These are phyloP conservation scores for Xylariaceae sp. DNA, from an alignment of 2,329 filamentous ascomycete species.

Conservation along the genomic window DNA sequence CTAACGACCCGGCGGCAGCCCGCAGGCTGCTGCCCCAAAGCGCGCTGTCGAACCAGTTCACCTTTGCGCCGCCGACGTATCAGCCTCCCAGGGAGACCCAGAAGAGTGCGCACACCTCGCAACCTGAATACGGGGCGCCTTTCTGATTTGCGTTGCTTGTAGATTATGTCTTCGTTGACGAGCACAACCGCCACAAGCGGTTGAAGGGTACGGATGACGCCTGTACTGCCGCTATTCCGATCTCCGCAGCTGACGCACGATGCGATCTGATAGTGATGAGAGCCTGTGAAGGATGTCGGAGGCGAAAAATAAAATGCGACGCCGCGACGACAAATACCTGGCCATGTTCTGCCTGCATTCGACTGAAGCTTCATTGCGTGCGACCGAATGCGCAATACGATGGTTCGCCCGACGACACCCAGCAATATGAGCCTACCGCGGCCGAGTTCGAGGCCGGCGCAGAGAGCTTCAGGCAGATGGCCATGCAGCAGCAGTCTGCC, in stretches of 20 bases:
- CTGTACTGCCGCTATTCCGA: constrained; percentile 1
- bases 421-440: constrained; percentile 48
- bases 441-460: constrained; percentile 41
- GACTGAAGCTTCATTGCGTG: constrained; percentile 88
- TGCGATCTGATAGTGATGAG: constrained; percentile 69
- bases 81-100: constrained; percentile 69
- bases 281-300: constrained; percentile 90
- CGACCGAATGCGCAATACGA: constrained; percentile 80
- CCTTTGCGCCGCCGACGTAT: constrained; percentile 62
- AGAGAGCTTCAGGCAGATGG: constrained; percentile 50
- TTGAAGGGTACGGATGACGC: constrained; percentile 67
- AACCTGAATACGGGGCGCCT: constrained; percentile 1
- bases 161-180: constrained; percentile 99
- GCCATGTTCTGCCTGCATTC: constrained; percentile 91
- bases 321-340: constrained; percentile 95
- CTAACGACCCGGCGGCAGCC: constrained; percentile 56
- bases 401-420: constrained; percentile 42
- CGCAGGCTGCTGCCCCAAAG: constrained; percentile 64
- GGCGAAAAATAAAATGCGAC: constrained; percentile 97
- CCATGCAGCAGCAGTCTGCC: constrained; percentile 43
- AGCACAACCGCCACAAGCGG: constrained; percentile 96
- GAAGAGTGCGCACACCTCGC: constrained; percentile 62
- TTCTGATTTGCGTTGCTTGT: constrained; percentile 17
- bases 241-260: constrained; percentile 18
- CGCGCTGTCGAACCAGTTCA: constrained; percentile 69